These are phyloP conservation scores for Ambrosiella cleistominuta DNA, from an alignment of 2,329 filamentous ascomycete genomes.

Conservation along the genomic window DNA sequence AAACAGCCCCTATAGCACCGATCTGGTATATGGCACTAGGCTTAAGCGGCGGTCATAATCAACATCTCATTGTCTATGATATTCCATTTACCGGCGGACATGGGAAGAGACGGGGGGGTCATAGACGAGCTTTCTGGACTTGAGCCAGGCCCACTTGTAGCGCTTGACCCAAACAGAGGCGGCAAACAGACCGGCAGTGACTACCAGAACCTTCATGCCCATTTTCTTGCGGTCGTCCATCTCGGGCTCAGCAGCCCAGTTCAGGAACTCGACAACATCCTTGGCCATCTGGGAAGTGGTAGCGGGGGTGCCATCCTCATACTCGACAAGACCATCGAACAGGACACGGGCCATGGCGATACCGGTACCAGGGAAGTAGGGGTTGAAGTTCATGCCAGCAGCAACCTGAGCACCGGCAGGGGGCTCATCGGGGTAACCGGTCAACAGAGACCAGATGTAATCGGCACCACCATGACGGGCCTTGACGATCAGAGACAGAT, in stretches of 20 bases:
- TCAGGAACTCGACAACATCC: constrained; percentile 96
- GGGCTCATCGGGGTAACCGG: constrained; percentile 91
- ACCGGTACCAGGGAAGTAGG: constrained; percentile 97
- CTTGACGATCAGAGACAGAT: constrained; percentile 96
- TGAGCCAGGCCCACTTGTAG: constrained; percentile 97
- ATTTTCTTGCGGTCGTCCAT: constrained; percentile 99
- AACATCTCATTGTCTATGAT: constrained; percentile 1
- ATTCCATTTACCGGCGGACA: constrained; percentile 28
- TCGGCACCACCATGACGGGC: constrained; percentile 92
- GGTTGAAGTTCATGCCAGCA: constrained; percentile 97
- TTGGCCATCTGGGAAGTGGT: constrained; percentile 99
- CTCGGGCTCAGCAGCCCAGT: constrained; percentile 97
- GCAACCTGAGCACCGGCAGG: constrained; percentile 75
- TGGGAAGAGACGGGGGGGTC: constrained; percentile 47
- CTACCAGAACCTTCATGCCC: constrained; percentile 87
- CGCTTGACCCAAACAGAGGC: constrained; percentile 95
- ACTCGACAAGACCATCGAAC: constrained; percentile 93
- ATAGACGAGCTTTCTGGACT: constrained; percentile 87
- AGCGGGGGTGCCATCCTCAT: constrained; percentile 88
- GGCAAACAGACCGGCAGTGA: constrained; percentile 62
- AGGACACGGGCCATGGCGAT: constrained; percentile 98
- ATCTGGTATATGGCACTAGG: not conserved
- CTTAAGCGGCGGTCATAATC: not conserved
- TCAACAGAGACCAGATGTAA: constrained; percentile 95
- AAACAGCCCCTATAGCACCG: not conserved